Base-by-base conservation (phyloP, 148 eudicot genomes). In the Fagopyrum tataricum region DNA sequence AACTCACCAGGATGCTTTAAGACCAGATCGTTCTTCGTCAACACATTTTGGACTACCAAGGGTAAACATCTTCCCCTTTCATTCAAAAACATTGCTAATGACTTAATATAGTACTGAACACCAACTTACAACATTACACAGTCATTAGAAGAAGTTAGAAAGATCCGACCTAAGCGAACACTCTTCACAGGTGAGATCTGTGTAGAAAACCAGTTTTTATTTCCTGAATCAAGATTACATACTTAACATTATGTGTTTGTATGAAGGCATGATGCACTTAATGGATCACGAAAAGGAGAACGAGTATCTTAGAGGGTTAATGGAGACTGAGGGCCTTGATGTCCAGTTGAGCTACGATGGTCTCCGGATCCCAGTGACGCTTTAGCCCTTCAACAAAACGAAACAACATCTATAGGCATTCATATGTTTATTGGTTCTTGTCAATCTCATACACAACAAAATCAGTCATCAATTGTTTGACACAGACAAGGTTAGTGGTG, bases 41-140 rank as follows among this genome's bases (percentile, higher is more conserved):
- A 96, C 99, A 31, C 99, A 96, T 84, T 96, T 96, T 73, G 99
- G 99, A 79, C 99, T 96, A 82, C 97, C 97, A 72, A 87, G 86
- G 82, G 99, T 92, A 76, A 58, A 78, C 20, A 40, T 72, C 58
- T 5, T 44, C 71, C 59, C 37, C 58, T 11, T 47, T 18, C 72
- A 17, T 23, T 41, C 7, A 52, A 10, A 7, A 46, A 23, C 18
- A 42, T 13, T 67, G 20, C 73, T 7, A 39, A 47, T 14, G 75
- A 51, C 13, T 6, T 26, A 18, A 21, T 75, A 72, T 13, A 2
- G 64, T 14, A n/a, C 6, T n/a, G 37, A 58, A 2, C 17, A 37
- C 17, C 0, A 3, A 64, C 20, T 64, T 20, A 10, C 13, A 5
- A 46, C 24, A 72, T 79, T 76, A 18, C 85, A 96, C 85, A 96